Conservation (phyloP, 192 early-diverging fungal genomes). For the Gryganskiella cystojenkinii region DNA sequence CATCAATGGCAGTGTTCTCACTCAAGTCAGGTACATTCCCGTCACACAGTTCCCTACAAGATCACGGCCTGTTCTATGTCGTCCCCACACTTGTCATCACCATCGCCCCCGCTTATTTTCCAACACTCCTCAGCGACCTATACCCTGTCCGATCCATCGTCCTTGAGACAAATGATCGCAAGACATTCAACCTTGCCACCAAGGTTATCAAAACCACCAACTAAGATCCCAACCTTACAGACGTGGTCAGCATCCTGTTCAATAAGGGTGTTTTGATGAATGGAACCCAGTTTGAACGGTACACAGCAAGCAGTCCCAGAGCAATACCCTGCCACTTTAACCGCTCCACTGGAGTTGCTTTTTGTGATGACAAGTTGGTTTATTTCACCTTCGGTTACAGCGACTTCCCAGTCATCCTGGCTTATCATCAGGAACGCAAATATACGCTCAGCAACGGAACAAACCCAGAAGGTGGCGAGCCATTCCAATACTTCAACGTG, state of each 20-base stretch:
- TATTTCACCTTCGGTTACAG: no score
- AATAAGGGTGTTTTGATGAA: background rate
- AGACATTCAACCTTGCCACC: background rate
- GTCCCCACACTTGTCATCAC: background rate
- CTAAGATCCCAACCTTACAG: background rate
- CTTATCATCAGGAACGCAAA: background rate
- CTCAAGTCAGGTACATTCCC: background rate
- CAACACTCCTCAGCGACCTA: background rate
- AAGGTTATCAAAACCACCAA: background rate
- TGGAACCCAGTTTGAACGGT: background rate
- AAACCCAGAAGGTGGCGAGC: background rate
- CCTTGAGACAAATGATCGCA: background rate
- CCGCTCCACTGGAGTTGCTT: no score
- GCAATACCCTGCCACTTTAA: background rate
- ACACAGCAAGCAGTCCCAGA: background rate
- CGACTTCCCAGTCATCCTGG: background rate
- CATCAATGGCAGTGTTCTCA: conserved; percentile 3
- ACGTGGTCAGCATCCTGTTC: background rate
- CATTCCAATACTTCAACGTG: background rate
- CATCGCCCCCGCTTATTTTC: background rate
- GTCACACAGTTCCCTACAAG: conserved; percentile 5
- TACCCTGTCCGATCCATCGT: background rate
- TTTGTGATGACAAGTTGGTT: no score
- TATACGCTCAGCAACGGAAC: background rate
- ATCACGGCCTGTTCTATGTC: conserved; percentile 4